A percentile compares a stretch with the other conserved stretches of the same genome.
Evolutionary conservation across 2,329 filamentous ascomycete genomes (phyloP).

Genomic region (Plenodomus lindquistii): DNA sequence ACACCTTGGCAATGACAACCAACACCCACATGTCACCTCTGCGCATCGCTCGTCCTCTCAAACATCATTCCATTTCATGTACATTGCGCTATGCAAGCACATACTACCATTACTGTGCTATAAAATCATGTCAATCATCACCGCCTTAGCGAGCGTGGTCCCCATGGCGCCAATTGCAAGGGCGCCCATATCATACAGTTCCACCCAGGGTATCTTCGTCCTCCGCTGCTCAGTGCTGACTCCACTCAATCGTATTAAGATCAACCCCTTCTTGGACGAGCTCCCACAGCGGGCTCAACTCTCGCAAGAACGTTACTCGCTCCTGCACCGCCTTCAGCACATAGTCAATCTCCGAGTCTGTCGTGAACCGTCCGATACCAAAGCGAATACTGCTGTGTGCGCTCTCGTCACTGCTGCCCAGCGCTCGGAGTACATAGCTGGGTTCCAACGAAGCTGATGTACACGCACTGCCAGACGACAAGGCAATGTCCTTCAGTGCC

Average conservation of each 20-base stretch:
- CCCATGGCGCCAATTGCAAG: slow-evolving; percentile 10
- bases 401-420: slow-evolving; percentile 96
- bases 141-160: slow-evolving; percentile 32
- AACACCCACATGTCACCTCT: not conserved
- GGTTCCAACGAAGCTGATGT: slow-evolving; percentile 96
- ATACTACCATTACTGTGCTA: slow-evolving; percentile 13
- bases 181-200: slow-evolving; percentile 29
- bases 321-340: slow-evolving; percentile 92
- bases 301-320: slow-evolving; percentile 87
- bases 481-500: slow-evolving; percentile 96
- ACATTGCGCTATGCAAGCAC: not conserved
- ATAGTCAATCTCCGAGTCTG: slow-evolving; percentile 93
- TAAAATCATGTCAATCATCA: slow-evolving; percentile 18
- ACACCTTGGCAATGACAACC: slow-evolving; percentile 23
- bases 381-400: slow-evolving; percentile 98
- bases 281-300: slow-evolving; percentile 96
- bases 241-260: slow-evolving; percentile 96
- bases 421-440: slow-evolving; percentile 89
- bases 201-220: slow-evolving; percentile 15
- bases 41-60: not conserved
- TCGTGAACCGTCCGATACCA: slow-evolving; percentile 95
- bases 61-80: not conserved
- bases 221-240: slow-evolving; percentile 71
- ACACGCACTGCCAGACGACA: slow-evolving; percentile 95
- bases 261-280: slow-evolving; percentile 96